Evolutionary conservation across 2,329 filamentous ascomycete genomes (phyloP).

Genomic region (Leptographium procerum): DNA sequence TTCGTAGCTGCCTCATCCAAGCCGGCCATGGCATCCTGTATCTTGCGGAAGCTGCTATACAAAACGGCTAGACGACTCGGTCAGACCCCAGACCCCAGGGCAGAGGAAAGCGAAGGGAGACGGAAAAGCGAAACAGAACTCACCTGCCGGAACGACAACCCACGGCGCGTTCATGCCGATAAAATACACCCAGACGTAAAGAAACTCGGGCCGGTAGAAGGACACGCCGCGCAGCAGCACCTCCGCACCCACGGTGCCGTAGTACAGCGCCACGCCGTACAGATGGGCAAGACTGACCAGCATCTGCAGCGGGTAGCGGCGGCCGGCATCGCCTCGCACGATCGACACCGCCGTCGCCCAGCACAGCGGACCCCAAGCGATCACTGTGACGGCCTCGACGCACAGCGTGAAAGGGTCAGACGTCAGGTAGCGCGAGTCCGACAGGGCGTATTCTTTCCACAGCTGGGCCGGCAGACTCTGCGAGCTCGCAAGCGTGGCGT

Average conservation of each 20-base stretch:
- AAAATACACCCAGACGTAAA: slow-evolving; percentile 56
- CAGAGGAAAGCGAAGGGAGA: background rate
- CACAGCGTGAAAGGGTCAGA: slow-evolving; percentile 77
- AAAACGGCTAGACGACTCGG: background rate
- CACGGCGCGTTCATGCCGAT: slow-evolving; percentile 50
- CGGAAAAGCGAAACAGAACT: slow-evolving; percentile 18
- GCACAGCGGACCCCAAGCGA: slow-evolving; percentile 49
- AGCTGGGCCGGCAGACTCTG: slow-evolving; percentile 71
- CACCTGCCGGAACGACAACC: slow-evolving; percentile 44
- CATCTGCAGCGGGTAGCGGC: slow-evolving; percentile 40
- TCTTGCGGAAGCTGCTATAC: slow-evolving; percentile 1
- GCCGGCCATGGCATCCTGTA: background rate
- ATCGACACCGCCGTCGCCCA: slow-evolving; percentile 36
- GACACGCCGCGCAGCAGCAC: slow-evolving; percentile 29
- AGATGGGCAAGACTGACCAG: slow-evolving; percentile 41
- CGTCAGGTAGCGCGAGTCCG: slow-evolving; percentile 77
- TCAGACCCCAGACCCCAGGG: too few species aligned
- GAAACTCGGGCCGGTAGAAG: slow-evolving; percentile 46
- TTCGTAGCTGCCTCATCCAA: background rate
- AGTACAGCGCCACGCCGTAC: slow-evolving; percentile 54
- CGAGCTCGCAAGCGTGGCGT: slow-evolving; percentile 50
- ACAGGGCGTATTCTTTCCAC: slow-evolving; percentile 87
- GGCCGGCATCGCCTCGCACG: slow-evolving; percentile 13
- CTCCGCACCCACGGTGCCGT: slow-evolving; percentile 43
- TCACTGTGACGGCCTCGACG: slow-evolving; percentile 71